Conservation (phyloP, 2,329 filamentous ascomycete genomes). For the Diaporthe citrichinensis region DNA sequence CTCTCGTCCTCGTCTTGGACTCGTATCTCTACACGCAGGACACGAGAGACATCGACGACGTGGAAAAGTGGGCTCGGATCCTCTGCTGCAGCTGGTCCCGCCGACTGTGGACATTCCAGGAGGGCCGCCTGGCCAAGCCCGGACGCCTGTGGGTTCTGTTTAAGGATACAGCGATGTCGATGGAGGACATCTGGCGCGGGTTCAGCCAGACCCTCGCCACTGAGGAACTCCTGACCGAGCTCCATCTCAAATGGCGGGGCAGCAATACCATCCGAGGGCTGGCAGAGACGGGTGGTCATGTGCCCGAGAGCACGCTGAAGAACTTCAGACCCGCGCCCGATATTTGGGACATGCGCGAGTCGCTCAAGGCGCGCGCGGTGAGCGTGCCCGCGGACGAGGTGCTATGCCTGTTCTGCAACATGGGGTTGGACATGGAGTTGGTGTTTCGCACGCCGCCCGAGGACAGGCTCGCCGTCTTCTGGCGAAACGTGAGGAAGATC, state of each 20-base stretch:
- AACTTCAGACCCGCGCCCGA: background rate
- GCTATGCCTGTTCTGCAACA: slow-evolving; percentile 1
- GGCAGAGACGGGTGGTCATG: background rate
- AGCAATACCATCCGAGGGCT: background rate
- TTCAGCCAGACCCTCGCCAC: background rate
- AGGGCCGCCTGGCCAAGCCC: slow-evolving; percentile 10
- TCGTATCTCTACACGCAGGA: slow-evolving; percentile 13
- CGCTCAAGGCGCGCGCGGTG: background rate
- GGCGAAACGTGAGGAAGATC: slow-evolving; percentile 20
- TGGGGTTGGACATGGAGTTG: slow-evolving; percentile 9
- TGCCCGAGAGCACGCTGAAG: background rate
- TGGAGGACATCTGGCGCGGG: background rate
- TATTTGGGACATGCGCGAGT: background rate
- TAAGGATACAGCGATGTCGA: background rate
- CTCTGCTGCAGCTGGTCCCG: slow-evolving; percentile 17
- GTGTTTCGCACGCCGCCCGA: background rate
- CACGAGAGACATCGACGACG: background rate
- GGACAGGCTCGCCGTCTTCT: slow-evolving; percentile 6
- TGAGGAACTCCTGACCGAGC: slow-evolving; percentile 7
- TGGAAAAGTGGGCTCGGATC: slow-evolving; percentile 2
- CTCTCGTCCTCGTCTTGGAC: slow-evolving; percentile 11
- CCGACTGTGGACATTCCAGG: slow-evolving; percentile 23
- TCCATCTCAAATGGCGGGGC: slow-evolving; percentile 3
- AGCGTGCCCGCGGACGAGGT: slow-evolving; percentile 7
- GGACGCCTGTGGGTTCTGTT: slow-evolving; percentile 1